These are phyloP conservation scores for Penicillium silybi DNA, from an alignment of 495 filamentous ascomycete species.

Conservation along the genomic window DNA sequence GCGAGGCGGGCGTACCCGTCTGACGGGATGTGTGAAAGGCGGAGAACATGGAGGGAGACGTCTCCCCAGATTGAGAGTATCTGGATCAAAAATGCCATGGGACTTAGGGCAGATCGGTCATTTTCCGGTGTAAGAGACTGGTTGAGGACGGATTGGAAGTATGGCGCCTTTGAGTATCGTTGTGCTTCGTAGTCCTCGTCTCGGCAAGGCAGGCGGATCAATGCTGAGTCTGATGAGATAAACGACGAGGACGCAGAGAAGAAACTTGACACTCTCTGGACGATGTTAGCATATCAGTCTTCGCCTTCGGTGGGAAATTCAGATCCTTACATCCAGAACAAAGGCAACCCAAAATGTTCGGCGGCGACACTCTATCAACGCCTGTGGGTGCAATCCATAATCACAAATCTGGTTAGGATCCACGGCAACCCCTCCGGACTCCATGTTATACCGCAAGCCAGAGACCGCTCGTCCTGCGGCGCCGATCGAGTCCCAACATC, in stretches of 20 bases:
- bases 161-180: slow-evolving; percentile 48
- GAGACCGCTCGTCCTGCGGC: slow-evolving; percentile 54
- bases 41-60: slow-evolving; percentile 54
- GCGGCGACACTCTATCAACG: slow-evolving; percentile 60
- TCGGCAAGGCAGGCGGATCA: slow-evolving; percentile 58
- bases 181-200: slow-evolving; percentile 55
- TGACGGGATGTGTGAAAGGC: slow-evolving; percentile 46
- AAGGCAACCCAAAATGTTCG: slow-evolving; percentile 67
- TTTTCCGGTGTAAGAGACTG: slow-evolving; percentile 24
- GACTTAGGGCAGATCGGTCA: slow-evolving; percentile 37
- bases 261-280: slow-evolving; percentile 54
- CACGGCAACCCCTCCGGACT: slow-evolving; percentile 50
- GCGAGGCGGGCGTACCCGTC: slow-evolving; percentile 40
- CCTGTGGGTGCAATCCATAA: slow-evolving; percentile 54
- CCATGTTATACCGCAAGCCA: slow-evolving; percentile 56
- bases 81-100: slow-evolving; percentile 58
- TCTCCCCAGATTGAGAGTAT: slow-evolving; percentile 63
- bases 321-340: slow-evolving; percentile 52
- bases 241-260: slow-evolving; percentile 42
- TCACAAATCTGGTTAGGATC: slow-evolving; percentile 42
- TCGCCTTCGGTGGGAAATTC: background rate
- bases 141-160: slow-evolving; percentile 50
- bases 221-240: slow-evolving; percentile 51
- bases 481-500: slow-evolving; percentile 58
- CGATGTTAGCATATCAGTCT: slow-evolving; percentile 7